Conservation (phyloP, 495 filamentous ascomycete species). For the Lasiosphaeria ovina region DNA sequence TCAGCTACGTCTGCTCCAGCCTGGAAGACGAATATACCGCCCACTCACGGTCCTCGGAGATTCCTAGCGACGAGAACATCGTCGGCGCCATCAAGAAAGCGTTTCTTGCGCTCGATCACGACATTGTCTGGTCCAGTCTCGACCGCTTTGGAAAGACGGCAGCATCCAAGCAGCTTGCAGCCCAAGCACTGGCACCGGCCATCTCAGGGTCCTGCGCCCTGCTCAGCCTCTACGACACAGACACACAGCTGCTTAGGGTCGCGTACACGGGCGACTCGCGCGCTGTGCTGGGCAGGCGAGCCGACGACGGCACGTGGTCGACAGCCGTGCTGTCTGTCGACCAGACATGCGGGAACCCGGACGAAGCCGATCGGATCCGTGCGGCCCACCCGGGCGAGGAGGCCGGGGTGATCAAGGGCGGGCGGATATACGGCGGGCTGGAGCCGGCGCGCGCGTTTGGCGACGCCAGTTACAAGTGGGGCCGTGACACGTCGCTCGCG, state of each 20-base stretch:
- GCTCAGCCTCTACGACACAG: slow-evolving; percentile 4
- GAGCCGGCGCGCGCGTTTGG: slow-evolving; percentile 4
- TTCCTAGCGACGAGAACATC: not conserved
- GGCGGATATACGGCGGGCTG: not conserved
- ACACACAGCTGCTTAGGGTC: too few relatives aligned
- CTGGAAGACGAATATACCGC: slow-evolving; percentile 1
- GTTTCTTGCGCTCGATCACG: not conserved
- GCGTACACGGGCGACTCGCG: not conserved
- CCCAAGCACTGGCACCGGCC: not conserved
- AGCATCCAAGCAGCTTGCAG: not conserved
- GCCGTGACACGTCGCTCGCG: not conserved
- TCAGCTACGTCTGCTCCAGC: slow-evolving; percentile 2
- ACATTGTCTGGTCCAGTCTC: not conserved
- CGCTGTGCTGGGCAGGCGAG: slow-evolving; percentile 2
- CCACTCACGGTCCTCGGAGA: not conserved
- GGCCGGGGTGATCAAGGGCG: too few relatives aligned
- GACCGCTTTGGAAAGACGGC: too few relatives aligned
- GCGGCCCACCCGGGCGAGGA: not conserved
- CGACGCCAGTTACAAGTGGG: slow-evolving; percentile 7
- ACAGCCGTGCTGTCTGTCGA: not conserved
- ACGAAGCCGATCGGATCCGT: not conserved
- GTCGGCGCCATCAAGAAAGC: not conserved
- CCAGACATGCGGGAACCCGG: slow-evolving; percentile 3
- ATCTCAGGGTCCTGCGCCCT: slow-evolving; percentile 6
- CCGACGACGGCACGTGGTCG: not conserved